Evolutionary conservation across 1,139 yeast genomes (phyloP), one percentile per base, ranked within the genome.

Genomic region (Lodderomyces beijingensis): DNA sequence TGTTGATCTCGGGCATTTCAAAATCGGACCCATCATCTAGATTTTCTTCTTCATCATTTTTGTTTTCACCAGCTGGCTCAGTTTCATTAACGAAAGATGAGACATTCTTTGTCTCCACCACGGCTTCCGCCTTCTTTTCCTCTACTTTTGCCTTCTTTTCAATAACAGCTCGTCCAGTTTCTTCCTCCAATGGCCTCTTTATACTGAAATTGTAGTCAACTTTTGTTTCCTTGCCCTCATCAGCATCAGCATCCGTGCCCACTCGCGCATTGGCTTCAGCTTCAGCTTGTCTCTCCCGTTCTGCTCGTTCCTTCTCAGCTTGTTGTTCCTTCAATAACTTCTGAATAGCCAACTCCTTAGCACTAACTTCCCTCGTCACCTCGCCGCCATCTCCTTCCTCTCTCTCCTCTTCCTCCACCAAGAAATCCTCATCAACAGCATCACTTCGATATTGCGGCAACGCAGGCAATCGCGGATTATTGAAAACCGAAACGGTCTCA

Each of bases 381-480:
- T 13, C 17, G 13, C 19, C 27, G 3, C 16, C 35, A 5, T 10
- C 25, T 22, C 35, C 35, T 7, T 28, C 34, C n/a, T 25, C 33
- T 11, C 22, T 35, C 11, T 33, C 38, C 25, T 37, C 39, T 17
- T 45, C 47, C 35, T 50, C 45, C 26, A 44, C 34, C 9, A n/a
- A 11, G 12, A n/a, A 11, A 9, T 23, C 25, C 6, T 23, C 25
- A 9, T 23, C 14, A 46, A 28, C 36, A 29, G 43, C 44, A 34
- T 58, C 50, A 12, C 47, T 54, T 31, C 62, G 55, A 33, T 65
- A 58, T 23, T 55, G 47, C 4, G 76, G 69, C 34, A 71, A 57
- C 25, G 86, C 74, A 2, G 96, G 96, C 44, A 87, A 74, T 44
- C 93, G 66, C 24, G 96, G 95, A 46, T 84, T 84, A 39, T 77